Conservation (phyloP, 495 filamentous ascomycete species). For the Talaromyces nanjingensis region DNA sequence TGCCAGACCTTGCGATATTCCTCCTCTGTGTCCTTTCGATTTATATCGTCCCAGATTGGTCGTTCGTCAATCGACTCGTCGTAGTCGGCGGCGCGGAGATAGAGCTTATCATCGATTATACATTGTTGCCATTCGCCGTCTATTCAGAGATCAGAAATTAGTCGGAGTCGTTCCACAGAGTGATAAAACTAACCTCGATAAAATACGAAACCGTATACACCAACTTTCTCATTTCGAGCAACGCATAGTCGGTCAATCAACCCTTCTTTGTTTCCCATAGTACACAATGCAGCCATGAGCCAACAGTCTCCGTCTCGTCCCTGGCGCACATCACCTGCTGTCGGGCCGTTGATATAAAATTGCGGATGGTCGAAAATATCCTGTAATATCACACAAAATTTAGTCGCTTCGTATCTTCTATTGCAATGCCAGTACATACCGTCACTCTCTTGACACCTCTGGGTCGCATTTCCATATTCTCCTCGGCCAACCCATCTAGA, state of each 20-base stretch:
- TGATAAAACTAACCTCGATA: slow-evolving; percentile 52
- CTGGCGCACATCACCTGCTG: slow-evolving; percentile 75
- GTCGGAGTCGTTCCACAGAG: neutral
- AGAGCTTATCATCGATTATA: slow-evolving; percentile 83
- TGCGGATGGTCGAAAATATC: slow-evolving; percentile 85
- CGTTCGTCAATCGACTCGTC: slow-evolving; percentile 65
- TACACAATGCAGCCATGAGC: slow-evolving; percentile 82
- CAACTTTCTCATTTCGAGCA: slow-evolving; percentile 68
- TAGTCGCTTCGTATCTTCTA: neutral
- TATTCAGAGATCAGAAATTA: slow-evolving; percentile 14
- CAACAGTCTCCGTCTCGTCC: slow-evolving; percentile 83
- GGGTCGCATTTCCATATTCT: slow-evolving; percentile 40
- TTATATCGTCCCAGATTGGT: slow-evolving; percentile 62
- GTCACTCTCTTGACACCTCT: slow-evolving; percentile 59
- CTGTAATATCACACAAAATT: slow-evolving; percentile 19
- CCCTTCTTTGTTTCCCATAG: slow-evolving; percentile 70
- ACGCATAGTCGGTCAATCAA: slow-evolving; percentile 81
- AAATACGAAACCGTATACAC: slow-evolving; percentile 94
- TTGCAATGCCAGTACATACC: slow-evolving; percentile 22
- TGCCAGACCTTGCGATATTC: slow-evolving; percentile 71
- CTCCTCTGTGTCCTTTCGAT: slow-evolving; percentile 66
- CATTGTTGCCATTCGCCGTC: slow-evolving; percentile 91
- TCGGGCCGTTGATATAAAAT: slow-evolving; percentile 79
- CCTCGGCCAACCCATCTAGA: slow-evolving; percentile 51
- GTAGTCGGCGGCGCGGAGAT: slow-evolving; percentile 75